A percentile compares a stretch with the other conserved stretches of the same genome.
phyloP scores from a whole-genome alignment of 192 early-diverging fungal species.

The Powellomyces hirtus region DNA sequence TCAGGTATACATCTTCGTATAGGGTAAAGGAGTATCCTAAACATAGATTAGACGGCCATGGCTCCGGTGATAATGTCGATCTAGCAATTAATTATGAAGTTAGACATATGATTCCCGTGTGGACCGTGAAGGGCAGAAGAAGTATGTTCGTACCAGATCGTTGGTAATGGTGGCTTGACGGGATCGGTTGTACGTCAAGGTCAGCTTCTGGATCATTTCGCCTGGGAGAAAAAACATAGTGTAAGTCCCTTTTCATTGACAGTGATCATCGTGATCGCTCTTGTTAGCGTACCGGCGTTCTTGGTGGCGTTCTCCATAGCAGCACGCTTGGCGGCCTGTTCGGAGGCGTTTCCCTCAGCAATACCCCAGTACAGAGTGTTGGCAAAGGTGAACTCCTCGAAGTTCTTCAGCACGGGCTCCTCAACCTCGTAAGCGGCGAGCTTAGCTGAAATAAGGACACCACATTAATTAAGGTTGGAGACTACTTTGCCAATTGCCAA shows the following conservation, averaged over 20 bases:
- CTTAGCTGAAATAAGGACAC: conserved; percentile 48
- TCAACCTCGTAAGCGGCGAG: conserved; percentile 91
- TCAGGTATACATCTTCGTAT: not conserved
- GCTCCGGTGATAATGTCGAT: conserved; percentile 97
- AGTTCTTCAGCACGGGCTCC: conserved; percentile 81
- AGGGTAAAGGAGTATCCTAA: too few relatives aligned
- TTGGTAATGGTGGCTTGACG: conserved; percentile 98
- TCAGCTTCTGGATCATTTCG: conserved; percentile 95
- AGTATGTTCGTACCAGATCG: conserved; percentile 86
- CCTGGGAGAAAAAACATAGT: conserved; percentile 2
- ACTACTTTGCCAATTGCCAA: not conserved
- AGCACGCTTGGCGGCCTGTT: conserved; percentile 93
- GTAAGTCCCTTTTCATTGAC: not conserved
- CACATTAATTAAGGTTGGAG: not conserved
- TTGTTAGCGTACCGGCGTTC: conserved; percentile 72
- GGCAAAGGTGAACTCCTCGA: conserved; percentile 91
- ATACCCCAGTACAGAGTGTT: conserved; percentile 94
- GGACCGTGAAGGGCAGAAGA: not conserved
- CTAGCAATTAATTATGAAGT: conserved; percentile 11
- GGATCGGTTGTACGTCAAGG: conserved; percentile 94
- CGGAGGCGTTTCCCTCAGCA: conserved; percentile 93
- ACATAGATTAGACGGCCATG: conserved; percentile 67
- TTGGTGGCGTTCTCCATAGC: conserved; percentile 99
- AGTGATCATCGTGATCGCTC: not conserved
- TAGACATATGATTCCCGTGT: not conserved